phyloP scores from a whole-genome alignment of 345 rosid genomes.

The Eucalyptus regnans region DNA sequence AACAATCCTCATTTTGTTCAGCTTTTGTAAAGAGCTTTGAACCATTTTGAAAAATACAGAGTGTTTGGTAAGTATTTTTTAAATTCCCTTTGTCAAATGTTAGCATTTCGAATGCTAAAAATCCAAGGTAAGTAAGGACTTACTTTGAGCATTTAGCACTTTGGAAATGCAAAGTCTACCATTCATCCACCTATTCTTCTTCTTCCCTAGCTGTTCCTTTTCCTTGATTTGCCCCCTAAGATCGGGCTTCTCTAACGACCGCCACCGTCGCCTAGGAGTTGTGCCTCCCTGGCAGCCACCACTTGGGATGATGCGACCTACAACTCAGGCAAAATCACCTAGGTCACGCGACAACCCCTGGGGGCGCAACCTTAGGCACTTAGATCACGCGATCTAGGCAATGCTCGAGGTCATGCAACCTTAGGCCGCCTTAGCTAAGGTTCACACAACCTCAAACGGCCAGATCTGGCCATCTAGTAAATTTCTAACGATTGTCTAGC shows the following conservation, averaged over 20 bases:
- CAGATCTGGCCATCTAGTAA: rapidly evolving
- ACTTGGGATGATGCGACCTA: rapidly evolving
- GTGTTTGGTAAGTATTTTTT: too few species aligned
- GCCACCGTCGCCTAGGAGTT: rapidly evolving
- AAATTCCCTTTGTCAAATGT: rapidly evolving
- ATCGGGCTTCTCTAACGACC: too few species aligned
- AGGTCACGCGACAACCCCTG: rapidly evolving
- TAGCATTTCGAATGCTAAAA: rapidly evolving
- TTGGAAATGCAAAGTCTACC: too few species aligned
- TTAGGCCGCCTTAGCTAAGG: too few species aligned
- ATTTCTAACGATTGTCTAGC: too few species aligned
- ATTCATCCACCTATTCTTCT: too few species aligned
- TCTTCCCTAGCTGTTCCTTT: rapidly evolving
- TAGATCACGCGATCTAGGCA: rapidly evolving
- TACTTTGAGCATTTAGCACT: rapidly evolving
- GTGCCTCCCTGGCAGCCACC: rapidly evolving
- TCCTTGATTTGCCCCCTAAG: too few species aligned
- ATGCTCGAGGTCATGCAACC: too few species aligned
- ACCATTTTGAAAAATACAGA: too few species aligned
- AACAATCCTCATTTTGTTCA: rapidly evolving
- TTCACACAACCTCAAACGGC: rapidly evolving
- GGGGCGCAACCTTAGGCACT: rapidly evolving
- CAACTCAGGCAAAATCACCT: rapidly evolving
- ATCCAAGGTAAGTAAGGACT: rapidly evolving
- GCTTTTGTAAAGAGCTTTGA: too few species aligned